Percentiles rank a stretch among this genome's conserved stretches.
These are phyloP conservation scores for Prunella vulgaris DNA, from an alignment of 257 asterid genomes.

Conservation along the genomic window DNA sequence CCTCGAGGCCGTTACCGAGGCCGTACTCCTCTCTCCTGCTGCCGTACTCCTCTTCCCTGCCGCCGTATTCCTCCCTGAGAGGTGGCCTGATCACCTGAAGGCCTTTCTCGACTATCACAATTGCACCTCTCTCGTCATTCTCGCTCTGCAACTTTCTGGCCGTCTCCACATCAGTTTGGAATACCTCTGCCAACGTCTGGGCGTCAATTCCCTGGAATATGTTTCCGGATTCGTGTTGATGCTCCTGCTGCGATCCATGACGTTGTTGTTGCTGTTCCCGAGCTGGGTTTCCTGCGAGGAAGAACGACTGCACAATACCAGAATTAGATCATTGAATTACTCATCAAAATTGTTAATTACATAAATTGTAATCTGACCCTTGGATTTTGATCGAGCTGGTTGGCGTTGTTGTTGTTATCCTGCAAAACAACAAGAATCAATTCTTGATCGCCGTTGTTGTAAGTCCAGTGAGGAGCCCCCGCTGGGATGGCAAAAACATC, in stretches of 20 bases:
- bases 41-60: constrained; percentile 1
- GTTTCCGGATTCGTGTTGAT: constrained; percentile 30
- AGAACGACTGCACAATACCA: constrained; percentile 42
- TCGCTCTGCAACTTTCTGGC: constrained; percentile 41
- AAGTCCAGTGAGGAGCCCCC: constrained; percentile 63
- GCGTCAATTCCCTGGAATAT: constrained; percentile 34
- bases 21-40: constrained; percentile 10
- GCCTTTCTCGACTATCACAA: constrained; percentile 26
- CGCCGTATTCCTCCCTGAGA: constrained; percentile 2
- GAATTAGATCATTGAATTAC: not conserved
- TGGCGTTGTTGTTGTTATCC: constrained; percentile 37
- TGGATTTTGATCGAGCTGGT: constrained; percentile 57
- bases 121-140: constrained; percentile 39
- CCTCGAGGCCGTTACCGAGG: constrained; percentile 53
- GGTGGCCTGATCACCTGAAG: constrained; percentile 58
- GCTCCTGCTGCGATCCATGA: not conserved
- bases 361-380: too few species aligned
- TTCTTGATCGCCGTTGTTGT: constrained; percentile 52
- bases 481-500: constrained; percentile 49
- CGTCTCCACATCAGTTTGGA: constrained; percentile 33
- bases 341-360: too few species aligned
- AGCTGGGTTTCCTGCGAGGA: constrained; percentile 55
- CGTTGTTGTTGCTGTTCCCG: not conserved
- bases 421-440: constrained; percentile 38
- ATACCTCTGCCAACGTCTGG: constrained; percentile 29